Evolutionary conservation across 257 asterid species (phyloP).

Genomic region (Solanum rostratum): DNA sequence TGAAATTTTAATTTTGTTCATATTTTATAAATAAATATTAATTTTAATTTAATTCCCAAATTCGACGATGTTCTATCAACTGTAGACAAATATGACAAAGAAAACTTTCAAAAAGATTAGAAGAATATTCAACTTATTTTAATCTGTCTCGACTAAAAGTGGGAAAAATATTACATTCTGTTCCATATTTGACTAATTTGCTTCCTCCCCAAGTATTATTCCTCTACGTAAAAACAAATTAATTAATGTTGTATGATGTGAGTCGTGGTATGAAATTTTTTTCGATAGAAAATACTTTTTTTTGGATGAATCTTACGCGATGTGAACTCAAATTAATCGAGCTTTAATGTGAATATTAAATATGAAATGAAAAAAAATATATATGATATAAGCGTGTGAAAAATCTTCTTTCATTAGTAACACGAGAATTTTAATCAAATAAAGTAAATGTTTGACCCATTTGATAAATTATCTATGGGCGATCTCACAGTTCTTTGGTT

Average conservation of each 20-base stretch:
- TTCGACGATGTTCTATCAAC: neutral
- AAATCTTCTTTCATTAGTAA: neutral
- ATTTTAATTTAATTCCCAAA: too few relatives aligned
- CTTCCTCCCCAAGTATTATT: neutral
- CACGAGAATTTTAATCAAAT: neutral
- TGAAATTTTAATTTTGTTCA: too few relatives aligned
- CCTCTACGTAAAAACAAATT: neutral
- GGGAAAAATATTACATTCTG: neutral
- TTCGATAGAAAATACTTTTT: fast-evolving
- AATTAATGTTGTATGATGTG: neutral
- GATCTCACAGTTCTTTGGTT: neutral
- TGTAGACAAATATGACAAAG: neutral
- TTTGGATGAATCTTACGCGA: too few relatives aligned
- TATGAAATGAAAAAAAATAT: too few relatives aligned
- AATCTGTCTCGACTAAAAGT: neutral
- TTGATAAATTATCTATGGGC: neutral
- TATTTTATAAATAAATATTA: too few relatives aligned
- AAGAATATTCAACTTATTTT: neutral
- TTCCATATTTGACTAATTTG: neutral
- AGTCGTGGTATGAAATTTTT: too few relatives aligned
- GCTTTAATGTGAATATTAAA: fast-evolving
- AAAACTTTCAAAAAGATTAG: neutral
- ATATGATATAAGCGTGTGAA: neutral
- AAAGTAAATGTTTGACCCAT: neutral
- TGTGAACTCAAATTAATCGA: fast-evolving